These are phyloP conservation scores for Cystobasidium pallidum DNA, from an alignment of 1,284 basidiomycete species.

Conservation along the genomic window DNA sequence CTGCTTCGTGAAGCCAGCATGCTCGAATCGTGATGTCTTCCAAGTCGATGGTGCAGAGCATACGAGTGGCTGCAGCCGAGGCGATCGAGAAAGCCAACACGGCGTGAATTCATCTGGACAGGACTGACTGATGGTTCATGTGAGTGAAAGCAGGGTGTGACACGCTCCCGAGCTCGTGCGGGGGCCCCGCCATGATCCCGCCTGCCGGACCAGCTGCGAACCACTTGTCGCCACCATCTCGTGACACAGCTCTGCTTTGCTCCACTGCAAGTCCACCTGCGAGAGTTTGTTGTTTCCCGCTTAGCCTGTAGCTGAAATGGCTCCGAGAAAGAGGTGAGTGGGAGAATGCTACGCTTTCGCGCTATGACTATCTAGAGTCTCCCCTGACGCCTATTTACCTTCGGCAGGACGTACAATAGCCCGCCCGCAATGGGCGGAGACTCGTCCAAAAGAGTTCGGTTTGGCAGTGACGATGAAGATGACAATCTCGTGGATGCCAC, in stretches of 20 bases:
- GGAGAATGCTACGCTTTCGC: too few species aligned
- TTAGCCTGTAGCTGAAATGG: neutral
- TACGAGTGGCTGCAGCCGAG: neutral
- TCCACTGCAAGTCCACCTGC: too few species aligned
- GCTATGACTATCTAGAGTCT: too few species aligned
- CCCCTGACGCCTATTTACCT: too few species aligned
- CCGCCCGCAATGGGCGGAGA: slow-evolving; percentile 39
- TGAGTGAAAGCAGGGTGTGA: neutral
- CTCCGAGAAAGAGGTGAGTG: slow-evolving; percentile 17
- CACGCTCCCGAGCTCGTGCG: neutral
- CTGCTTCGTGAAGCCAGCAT: slow-evolving; percentile 6
- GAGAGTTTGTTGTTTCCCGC: too few species aligned
- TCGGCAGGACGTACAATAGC: slow-evolving; percentile 31
- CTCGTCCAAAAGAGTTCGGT: slow-evolving; percentile 37
- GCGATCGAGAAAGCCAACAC: neutral
- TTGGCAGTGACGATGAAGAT: slow-evolving; percentile 32
- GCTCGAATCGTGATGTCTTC: neutral
- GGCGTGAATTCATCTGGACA: too few species aligned
- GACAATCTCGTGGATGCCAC: slow-evolving; percentile 24
- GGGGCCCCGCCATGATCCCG: too few species aligned
- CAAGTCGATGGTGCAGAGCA: neutral
- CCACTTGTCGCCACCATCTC: neutral
- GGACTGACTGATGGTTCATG: too few species aligned
- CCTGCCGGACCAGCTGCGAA: too few species aligned
- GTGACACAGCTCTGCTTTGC: slow-evolving; percentile 10